Evolutionary conservation across 2,329 filamentous ascomycete genomes (phyloP).

Genomic region (Talaromyces rugulosus): DNA sequence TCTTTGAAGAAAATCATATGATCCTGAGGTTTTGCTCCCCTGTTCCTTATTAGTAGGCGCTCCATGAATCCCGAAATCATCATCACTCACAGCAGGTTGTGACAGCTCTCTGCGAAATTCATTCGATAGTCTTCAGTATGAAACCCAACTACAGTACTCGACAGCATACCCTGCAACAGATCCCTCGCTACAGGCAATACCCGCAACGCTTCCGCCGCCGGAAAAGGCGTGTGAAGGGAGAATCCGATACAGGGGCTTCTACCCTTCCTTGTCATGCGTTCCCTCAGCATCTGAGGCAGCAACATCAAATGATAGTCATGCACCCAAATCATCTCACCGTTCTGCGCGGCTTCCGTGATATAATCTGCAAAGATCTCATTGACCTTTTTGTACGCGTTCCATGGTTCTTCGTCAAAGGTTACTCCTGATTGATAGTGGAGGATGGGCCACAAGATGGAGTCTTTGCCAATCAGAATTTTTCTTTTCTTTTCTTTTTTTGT

Average conservation of each 20-base stretch:
- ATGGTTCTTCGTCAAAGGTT: slow-evolving; percentile 85
- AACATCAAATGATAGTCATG: slow-evolving; percentile 97
- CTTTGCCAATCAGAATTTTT: slow-evolving; percentile 39
- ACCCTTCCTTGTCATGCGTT: slow-evolving; percentile 61
- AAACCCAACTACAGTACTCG: slow-evolving; percentile 91
- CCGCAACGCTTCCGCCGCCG: slow-evolving; percentile 86
- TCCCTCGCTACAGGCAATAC: slow-evolving; percentile 83
- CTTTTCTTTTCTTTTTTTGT: neutral
- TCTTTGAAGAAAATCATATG: slow-evolving; percentile 83
- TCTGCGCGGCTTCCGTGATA: slow-evolving; percentile 73
- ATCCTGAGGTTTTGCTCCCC: slow-evolving; percentile 54
- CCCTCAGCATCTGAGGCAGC: slow-evolving; percentile 82
- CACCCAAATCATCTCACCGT: slow-evolving; percentile 89
- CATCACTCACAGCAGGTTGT: slow-evolving; percentile 65
- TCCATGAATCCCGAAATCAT: neutral
- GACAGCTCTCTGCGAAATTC: slow-evolving; percentile 87
- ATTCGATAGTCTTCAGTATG: slow-evolving; percentile 96
- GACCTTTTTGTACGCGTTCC: slow-evolving; percentile 82
- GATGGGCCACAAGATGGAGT: slow-evolving; percentile 93
- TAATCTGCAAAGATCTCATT: slow-evolving; percentile 85
- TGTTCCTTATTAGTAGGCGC: slow-evolving; percentile 11
- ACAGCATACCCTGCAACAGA: slow-evolving; percentile 73
- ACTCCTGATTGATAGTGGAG: slow-evolving; percentile 96
- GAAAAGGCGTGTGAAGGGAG: slow-evolving; percentile 93
- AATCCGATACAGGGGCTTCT: slow-evolving; percentile 92